These are phyloP conservation scores for Podospora fimiseda DNA, from an alignment of 495 filamentous ascomycete species.

Conservation along the genomic window DNA sequence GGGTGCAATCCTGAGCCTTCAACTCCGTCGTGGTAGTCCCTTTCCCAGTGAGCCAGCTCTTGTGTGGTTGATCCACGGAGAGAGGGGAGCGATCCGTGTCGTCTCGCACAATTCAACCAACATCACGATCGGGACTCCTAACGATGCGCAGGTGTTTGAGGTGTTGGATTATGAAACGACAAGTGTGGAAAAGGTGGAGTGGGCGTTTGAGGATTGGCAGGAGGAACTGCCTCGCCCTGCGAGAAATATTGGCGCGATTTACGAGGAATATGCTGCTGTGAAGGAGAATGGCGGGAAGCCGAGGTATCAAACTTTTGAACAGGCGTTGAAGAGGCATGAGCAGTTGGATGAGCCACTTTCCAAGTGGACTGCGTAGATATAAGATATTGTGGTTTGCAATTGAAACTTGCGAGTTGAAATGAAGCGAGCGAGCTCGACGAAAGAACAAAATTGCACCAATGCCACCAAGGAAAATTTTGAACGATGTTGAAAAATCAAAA, in stretches of 20 bases:
- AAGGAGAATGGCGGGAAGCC: not conserved
- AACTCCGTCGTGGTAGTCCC: constrained; percentile 43
- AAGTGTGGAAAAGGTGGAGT: constrained; percentile 35
- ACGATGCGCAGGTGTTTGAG: constrained; percentile 33
- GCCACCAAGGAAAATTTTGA: no score
- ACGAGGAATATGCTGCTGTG: constrained; percentile 41
- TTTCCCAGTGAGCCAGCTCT: constrained; percentile 44
- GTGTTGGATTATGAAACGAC: constrained; percentile 38
- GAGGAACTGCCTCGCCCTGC: constrained; percentile 29
- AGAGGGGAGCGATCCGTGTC: constrained; percentile 50
- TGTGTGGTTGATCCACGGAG: constrained; percentile 50
- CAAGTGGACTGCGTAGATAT: not conserved
- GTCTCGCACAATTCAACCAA: constrained; percentile 25
- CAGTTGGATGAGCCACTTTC: constrained; percentile 21
- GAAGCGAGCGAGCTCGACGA: no score
- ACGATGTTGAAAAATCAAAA: no score
- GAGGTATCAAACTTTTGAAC: constrained; percentile 34
- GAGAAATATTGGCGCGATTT: constrained; percentile 42
- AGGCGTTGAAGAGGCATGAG: constrained; percentile 38
- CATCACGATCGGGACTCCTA: constrained; percentile 31
- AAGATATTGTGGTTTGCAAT: no score
- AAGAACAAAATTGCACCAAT: no score
- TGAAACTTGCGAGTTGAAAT: no score
- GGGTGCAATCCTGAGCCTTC: constrained; percentile 36
- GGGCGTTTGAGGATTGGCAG: constrained; percentile 39